Base-by-base conservation (phyloP, 352 stramenopile species). In the Globisporangium radiosum region DNA sequence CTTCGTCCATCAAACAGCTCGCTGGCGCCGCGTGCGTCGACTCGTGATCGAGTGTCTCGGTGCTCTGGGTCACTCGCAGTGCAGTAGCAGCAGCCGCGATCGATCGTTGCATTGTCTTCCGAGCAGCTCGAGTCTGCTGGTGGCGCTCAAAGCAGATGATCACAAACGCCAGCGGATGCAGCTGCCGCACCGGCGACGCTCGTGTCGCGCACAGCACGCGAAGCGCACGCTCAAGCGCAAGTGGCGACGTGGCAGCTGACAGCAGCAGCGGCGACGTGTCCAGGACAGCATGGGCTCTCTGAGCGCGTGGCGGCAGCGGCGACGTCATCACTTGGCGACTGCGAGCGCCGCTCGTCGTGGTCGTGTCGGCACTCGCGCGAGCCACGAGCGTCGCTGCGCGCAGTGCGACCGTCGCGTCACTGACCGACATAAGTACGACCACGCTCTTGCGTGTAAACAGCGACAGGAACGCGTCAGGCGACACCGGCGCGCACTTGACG, bases 131-230 rank as follows among this genome's bases (percentile, higher is more conserved):
- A 13, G 11, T 5, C 37, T 14, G 37, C 5, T 57, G 33, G 7
- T 25, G 50, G 11, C 51, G 58, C 51, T 63, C 58, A 33, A 25
- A 49, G 13, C 17, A 36, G 7, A 63, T 19, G 40, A 58, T 15
- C 37, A 47, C 10, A 25, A 59, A 48, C 10, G 37, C 51, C 8
- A 63, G 13, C 17, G 51, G 58, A 13, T 63, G 58, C 19, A 43
- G 45, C 7, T 7, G 25, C 25, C 25, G 25, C 25, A 33, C 37
- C 15, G 58, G 51, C 5, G 37, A 9, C 4, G 36, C 38, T 42
- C 44, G 52, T n/a, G n/a, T 43, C 8, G 54, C 17, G 10, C 38
- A 3, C n/a, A 59, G 37, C 39, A 50, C 6, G 3, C 36, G 44
- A 33, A 14, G 36, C 52, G 44, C 51, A 8, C 47, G 51, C 25